Conservation (phyloP, 345 rosid genomes). For the Eucalyptus tenuipes region DNA sequence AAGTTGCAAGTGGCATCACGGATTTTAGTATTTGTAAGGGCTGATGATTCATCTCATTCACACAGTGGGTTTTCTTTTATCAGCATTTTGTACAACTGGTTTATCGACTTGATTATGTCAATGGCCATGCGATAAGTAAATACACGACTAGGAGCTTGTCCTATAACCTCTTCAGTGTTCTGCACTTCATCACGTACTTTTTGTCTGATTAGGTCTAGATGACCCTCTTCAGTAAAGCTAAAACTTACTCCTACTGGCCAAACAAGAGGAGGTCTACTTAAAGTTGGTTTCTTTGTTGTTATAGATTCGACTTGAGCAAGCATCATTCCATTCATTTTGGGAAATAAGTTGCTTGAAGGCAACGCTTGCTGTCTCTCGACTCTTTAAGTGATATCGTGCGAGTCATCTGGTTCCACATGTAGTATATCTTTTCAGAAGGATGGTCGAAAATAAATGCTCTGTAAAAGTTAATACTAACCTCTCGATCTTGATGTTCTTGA, state of each 20-base stretch:
- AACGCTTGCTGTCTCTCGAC: background rate
- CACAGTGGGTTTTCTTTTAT: background rate
- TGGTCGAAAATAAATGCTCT: background rate
- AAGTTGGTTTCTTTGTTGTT: background rate
- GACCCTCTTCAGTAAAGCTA: background rate
- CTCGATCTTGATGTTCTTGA: background rate
- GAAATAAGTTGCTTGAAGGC: background rate
- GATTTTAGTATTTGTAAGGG: background rate
- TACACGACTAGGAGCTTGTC: background rate
- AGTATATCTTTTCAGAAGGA: background rate
- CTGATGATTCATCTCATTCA: background rate
- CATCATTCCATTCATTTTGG: background rate
- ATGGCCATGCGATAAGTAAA: background rate
- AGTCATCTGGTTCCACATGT: background rate
- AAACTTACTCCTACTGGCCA: background rate
- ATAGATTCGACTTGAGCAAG: background rate
- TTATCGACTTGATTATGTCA: background rate
- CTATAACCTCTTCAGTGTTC: background rate
- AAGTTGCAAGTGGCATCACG: background rate
- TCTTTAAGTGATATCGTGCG: background rate
- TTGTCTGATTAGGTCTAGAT: background rate
- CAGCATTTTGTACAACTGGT: background rate
- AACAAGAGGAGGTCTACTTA: background rate
- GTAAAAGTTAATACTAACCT: background rate
- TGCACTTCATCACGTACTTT: background rate